phyloP scores from a whole-genome alignment of 345 rosid species.

The Eucalyptus decipiens region DNA sequence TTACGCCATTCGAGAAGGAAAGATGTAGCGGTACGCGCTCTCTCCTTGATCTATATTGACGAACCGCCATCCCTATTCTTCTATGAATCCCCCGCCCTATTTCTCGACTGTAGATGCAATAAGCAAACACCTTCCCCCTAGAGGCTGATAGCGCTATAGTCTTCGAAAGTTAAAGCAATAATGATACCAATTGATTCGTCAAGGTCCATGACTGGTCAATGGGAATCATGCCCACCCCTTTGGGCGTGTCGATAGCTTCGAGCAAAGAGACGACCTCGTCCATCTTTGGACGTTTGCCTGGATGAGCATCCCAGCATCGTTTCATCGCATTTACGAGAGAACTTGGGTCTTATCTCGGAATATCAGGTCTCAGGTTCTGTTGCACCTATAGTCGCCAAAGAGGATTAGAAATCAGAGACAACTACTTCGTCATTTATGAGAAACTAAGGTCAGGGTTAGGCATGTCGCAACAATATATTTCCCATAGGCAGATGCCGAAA shows the following conservation, averaged over 20 bases:
- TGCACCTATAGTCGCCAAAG: not conserved
- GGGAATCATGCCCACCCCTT: constrained; percentile 98
- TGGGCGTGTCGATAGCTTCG: constrained; percentile 82
- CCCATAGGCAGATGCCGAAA: too few species aligned
- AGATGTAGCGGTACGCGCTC: not conserved
- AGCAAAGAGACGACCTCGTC: constrained; percentile 85
- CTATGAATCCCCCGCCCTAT: not conserved
- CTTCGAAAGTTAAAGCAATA: not conserved
- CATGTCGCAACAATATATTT: too few species aligned
- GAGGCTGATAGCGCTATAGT: not conserved
- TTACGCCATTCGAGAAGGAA: constrained; percentile 9
- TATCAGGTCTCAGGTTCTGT: too few species aligned
- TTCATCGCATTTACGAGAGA: too few species aligned
- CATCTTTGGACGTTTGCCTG: constrained; percentile 43
- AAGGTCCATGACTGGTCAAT: constrained; percentile 81
- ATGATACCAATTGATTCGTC: not conserved
- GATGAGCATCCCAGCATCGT: too few species aligned
- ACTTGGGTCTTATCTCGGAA: too few species aligned
- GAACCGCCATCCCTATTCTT: not conserved
- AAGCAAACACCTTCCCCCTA: not conserved
- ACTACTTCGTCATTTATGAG: too few species aligned
- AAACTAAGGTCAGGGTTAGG: too few species aligned
- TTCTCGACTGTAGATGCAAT: not conserved
- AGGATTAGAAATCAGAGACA: too few species aligned
- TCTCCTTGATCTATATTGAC: not conserved